A percentile compares a stretch with the other conserved stretches of the same genome.
Evolutionary conservation across 192 early-diverging fungal species (phyloP).

Genomic region (Anaeromyces robustus): DNA sequence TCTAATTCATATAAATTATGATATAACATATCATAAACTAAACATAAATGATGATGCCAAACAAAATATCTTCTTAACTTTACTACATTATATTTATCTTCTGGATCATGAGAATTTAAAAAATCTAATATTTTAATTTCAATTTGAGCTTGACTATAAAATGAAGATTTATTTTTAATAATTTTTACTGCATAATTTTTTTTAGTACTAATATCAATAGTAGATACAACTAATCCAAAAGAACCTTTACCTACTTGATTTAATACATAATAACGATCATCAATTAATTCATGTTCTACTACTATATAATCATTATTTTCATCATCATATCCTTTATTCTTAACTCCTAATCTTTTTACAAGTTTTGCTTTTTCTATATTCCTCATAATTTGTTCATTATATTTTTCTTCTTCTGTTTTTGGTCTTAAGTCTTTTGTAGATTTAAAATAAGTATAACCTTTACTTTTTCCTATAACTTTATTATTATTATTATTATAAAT

Average conservation of each 20-base stretch:
- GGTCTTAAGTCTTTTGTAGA: neutral
- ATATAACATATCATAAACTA: slow-evolving; percentile 18
- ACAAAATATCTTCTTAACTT: slow-evolving; percentile 13
- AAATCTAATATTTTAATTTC: slow-evolving; percentile 14
- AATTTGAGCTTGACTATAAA: slow-evolving; percentile 12
- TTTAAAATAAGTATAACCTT: neutral
- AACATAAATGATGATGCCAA: slow-evolving; percentile 15
- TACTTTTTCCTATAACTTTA: neutral
- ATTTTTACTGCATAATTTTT: slow-evolving; percentile 22
- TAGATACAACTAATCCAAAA: neutral
- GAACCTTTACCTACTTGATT: neutral
- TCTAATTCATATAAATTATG: slow-evolving; percentile 18
- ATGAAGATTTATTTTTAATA: slow-evolving; percentile 17
- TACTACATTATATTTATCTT: slow-evolving; percentile 4
- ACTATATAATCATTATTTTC: neutral
- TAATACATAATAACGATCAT: neutral
- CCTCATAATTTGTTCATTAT: neutral
- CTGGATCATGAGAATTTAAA: slow-evolving; percentile 8
- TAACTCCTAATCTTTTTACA: neutral
- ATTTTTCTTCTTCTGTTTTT: neutral
- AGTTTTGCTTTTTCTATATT: neutral
- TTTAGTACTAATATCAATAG: neutral
- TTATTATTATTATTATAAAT: neutral
- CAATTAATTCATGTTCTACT: neutral
- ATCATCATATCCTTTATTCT: neutral